These are phyloP conservation scores for Volutella citrinella DNA, from an alignment of 2,329 filamentous ascomycete genomes.

Conservation along the genomic window DNA sequence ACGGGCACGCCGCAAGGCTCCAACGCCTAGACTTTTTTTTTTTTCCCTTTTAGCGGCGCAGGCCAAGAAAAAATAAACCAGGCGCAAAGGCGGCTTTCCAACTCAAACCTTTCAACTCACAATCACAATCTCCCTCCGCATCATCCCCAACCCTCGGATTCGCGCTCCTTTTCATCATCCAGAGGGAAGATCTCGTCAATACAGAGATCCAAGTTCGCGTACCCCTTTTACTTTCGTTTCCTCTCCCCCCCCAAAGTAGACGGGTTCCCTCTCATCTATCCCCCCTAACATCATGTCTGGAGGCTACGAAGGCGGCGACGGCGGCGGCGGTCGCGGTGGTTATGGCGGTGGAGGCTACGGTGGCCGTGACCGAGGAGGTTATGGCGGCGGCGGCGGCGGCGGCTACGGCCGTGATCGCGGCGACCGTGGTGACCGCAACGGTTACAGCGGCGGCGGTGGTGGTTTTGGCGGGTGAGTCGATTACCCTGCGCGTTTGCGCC, in stretches of 20 bases:
- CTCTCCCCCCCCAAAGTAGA: slow-evolving; percentile 16
- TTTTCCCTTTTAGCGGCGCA: slow-evolving; percentile 26
- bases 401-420: slow-evolving; percentile 30
- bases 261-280: slow-evolving; percentile 15
- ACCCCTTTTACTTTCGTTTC: slow-evolving; percentile 1
- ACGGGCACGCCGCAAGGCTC: slow-evolving; percentile 22
- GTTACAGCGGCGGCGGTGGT: slow-evolving; percentile 36
- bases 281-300: slow-evolving; percentile 42
- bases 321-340: slow-evolving; percentile 24
- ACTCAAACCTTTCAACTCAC: slow-evolving; percentile 26
- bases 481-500: slow-evolving; percentile 8
- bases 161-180: slow-evolving; percentile 27
- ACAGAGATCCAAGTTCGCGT: no score
- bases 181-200: slow-evolving; percentile 15
- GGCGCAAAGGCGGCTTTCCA: slow-evolving; percentile 19
- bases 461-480: slow-evolving; percentile 37
- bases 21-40: slow-evolving; percentile 20
- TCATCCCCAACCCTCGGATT: slow-evolving; percentile 25
- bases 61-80: slow-evolving; percentile 23
- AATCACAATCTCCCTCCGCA: slow-evolving; percentile 18
- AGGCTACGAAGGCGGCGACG: slow-evolving; percentile 27
- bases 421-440: slow-evolving; percentile 44
- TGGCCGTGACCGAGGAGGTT: slow-evolving; percentile 22
- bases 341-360: slow-evolving; percentile 29
- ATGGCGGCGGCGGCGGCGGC: slow-evolving; percentile 27